phyloP scores from a whole-genome alignment of 129 eudicot species.

The Helianthus annuus region DNA sequence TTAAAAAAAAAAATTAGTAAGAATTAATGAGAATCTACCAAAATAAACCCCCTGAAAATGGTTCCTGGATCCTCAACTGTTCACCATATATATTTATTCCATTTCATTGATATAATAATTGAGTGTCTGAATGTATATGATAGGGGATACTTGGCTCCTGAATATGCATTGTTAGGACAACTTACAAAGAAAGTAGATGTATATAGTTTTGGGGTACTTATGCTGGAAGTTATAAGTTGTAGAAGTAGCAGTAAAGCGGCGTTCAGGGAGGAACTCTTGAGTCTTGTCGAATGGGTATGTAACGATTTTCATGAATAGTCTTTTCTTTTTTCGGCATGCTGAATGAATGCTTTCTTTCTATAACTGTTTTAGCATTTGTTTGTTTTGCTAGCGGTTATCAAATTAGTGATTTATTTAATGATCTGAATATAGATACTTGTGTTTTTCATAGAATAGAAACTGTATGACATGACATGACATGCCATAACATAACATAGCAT shows the following conservation, averaged over 20 bases:
- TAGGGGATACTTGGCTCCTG: constrained; percentile 93
- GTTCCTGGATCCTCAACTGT: too few relatives aligned
- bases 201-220: constrained; percentile 79
- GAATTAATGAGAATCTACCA: too few relatives aligned
- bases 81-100: background rate
- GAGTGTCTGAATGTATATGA: background rate
- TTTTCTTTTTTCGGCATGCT: too few relatives aligned
- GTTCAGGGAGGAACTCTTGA: constrained; percentile 58
- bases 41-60: too few relatives aligned
- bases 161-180: constrained; percentile 67
- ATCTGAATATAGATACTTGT: too few relatives aligned
- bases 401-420: too few relatives aligned
- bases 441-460: too few relatives aligned
- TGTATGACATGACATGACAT: background rate
- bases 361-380: too few relatives aligned
- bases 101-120: too few relatives aligned
- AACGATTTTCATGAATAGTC: background rate
- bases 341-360: too few relatives aligned
- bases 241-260: constrained; percentile 60
- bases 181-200: constrained; percentile 85
- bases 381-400: too few relatives aligned
- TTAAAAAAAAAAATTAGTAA: too few relatives aligned
- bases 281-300: constrained; percentile 80
- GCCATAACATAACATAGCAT: background rate
- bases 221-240: constrained; percentile 80